These are phyloP conservation scores for Suillus alpinus DNA, from an alignment of 768 basidiomycete genomes.

Conservation along the genomic window DNA sequence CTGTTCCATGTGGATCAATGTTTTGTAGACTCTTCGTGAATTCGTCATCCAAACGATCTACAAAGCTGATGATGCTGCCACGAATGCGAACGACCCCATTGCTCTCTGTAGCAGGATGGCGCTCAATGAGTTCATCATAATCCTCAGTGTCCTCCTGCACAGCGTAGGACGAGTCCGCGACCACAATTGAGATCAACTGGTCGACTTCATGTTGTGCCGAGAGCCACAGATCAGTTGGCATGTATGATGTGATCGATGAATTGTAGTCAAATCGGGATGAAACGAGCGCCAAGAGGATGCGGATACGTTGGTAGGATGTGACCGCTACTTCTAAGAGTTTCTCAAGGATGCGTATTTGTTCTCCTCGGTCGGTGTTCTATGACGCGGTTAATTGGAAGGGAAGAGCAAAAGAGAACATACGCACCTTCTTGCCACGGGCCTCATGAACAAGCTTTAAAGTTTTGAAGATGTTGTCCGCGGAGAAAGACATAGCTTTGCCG, in stretches of 20 bases:
- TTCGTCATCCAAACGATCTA: conserved; percentile 96
- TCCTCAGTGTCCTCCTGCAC: conserved; percentile 87
- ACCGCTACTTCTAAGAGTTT: conserved; percentile 81
- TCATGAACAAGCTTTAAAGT: conserved; percentile 89
- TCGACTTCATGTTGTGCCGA: conserved; percentile 87
- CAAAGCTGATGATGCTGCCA: conserved; percentile 93
- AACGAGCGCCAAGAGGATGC: conserved; percentile 89
- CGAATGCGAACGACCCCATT: conserved; percentile 81
- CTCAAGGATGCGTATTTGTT: conserved; percentile 91
- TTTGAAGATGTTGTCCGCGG: conserved; percentile 87
- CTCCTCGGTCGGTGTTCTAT: conserved; percentile 93
- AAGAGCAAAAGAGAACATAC: conserved; percentile 12
- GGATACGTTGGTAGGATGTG: conserved; percentile 89
- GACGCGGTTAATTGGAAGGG: conserved; percentile 4
- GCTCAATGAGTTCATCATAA: conserved; percentile 88
- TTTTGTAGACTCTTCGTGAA: conserved; percentile 97
- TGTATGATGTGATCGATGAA: conserved; percentile 77
- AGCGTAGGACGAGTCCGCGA: conserved; percentile 68
- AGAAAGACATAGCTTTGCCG: conserved; percentile 78
- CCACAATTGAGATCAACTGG: conserved; percentile 77
- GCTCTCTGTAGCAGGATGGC: conserved; percentile 68
- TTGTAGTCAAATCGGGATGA: conserved; percentile 98
- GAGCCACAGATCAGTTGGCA: conserved; percentile 92
- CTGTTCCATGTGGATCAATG: conserved; percentile 98
- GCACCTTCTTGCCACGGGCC: conserved; percentile 92